A percentile compares a stretch with the other conserved stretches of the same genome.
phyloP scores from a whole-genome alignment of 768 basidiomycete genomes.

The Russula compacta region DNA sequence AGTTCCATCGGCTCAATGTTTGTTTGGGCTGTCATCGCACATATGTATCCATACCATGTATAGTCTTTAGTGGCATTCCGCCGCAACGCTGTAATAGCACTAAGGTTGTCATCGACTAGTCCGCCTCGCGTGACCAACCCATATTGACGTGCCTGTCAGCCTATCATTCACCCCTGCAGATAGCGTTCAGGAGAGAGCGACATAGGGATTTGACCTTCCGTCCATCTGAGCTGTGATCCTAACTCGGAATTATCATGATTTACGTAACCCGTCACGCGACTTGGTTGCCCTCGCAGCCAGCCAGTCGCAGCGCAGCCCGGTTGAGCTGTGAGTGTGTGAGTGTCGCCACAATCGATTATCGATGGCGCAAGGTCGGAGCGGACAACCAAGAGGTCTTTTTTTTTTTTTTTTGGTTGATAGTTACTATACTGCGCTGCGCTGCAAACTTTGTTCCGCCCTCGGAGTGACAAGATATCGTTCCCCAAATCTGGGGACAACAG shows the following conservation, averaged over 20 bases:
- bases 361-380: too few species aligned
- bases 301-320: too few species aligned
- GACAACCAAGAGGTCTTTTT: too few species aligned
- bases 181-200: background rate
- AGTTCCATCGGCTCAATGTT: background rate
- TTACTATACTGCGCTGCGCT: too few species aligned
- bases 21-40: background rate
- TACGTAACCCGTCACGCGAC: background rate
- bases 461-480: too few species aligned
- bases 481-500: too few species aligned
- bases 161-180: background rate
- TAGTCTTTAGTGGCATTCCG: background rate
- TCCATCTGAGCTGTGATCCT: background rate
- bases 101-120: background rate
- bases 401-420: too few species aligned
- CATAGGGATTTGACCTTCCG: background rate
- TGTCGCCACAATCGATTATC: too few species aligned
- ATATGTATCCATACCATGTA: constrained; percentile 1
- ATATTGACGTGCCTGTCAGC: background rate
- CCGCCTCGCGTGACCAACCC: background rate
- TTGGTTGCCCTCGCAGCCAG: too few species aligned
- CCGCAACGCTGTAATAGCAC: background rate
- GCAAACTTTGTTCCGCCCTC: too few species aligned
- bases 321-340: too few species aligned
- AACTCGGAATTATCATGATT: background rate